Evolutionary conservation across 2,329 filamentous ascomycete species (phyloP).

Genomic region (Fusarium chlamydosporum): DNA sequence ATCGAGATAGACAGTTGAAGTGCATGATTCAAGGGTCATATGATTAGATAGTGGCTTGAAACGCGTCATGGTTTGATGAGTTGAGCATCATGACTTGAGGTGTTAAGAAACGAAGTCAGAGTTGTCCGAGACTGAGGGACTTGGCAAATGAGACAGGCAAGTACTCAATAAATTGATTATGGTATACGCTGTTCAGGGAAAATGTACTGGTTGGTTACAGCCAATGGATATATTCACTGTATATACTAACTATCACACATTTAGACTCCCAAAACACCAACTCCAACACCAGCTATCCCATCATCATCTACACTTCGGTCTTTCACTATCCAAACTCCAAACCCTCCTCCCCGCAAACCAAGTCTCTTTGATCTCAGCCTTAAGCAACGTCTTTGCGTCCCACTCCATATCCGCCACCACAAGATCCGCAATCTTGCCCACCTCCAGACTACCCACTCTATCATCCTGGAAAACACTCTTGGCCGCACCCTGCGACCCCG

Average conservation of each 20-base stretch:
- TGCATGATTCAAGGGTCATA: not conserved
- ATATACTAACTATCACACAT: constrained; percentile 9
- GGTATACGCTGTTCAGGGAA: not conserved
- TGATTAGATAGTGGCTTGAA: constrained; percentile 11
- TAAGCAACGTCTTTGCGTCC: constrained; percentile 62
- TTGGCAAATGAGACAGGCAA: not conserved
- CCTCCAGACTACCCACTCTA: constrained; percentile 64
- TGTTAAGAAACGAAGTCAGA: not conserved
- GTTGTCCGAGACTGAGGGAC: not conserved
- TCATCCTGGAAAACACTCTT: constrained; percentile 66
- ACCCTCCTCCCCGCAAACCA: constrained; percentile 65
- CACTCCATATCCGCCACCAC: constrained; percentile 63
- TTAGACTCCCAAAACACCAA: constrained; percentile 31
- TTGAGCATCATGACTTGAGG: not conserved
- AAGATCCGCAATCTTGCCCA: constrained; percentile 69
- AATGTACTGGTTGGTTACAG: not conserved
- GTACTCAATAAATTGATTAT: not conserved
- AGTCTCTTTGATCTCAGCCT: constrained; percentile 64
- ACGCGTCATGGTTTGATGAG: constrained; percentile 10
- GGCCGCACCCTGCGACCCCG: constrained; percentile 66
- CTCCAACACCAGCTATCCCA: not conserved
- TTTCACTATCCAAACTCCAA: constrained; percentile 45
- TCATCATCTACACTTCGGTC: constrained; percentile 1
- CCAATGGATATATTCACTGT: not conserved
- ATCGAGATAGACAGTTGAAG: constrained; percentile 8